Percentiles rank a stretch among this genome's conserved stretches.
These are phyloP conservation scores for Yamadazyma ubonensis DNA, from an alignment of 805 yeast genomes.

Conservation along the genomic window DNA sequence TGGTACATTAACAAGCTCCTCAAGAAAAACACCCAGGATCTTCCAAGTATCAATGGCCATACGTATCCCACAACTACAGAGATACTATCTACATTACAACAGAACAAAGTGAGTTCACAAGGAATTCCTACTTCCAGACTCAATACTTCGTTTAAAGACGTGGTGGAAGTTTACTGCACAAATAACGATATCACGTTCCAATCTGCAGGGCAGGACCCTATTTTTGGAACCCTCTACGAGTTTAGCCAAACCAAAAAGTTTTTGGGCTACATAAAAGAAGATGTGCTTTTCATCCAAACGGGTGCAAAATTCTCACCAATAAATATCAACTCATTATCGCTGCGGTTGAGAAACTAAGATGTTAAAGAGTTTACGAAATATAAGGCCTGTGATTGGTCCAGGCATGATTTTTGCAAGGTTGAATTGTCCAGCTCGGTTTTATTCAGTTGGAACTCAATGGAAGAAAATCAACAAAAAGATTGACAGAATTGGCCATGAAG, in stretches of 20 bases:
- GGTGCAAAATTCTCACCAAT: conserved; percentile 3
- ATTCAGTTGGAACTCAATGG: conserved; percentile 1
- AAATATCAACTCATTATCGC: conserved; percentile 14
- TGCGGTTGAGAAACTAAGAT: not conserved
- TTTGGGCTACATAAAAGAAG: conserved; percentile 53
- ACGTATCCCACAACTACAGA: not conserved
- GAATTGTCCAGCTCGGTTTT: not conserved
- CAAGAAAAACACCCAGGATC: not conserved
- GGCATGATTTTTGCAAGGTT: no score
- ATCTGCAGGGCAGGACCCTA: conserved; percentile 13
- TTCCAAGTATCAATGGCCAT: conserved; percentile 4
- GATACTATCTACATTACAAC: not conserved
- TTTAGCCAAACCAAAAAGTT: not conserved
- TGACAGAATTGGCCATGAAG: conserved; percentile 35
- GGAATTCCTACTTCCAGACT: conserved; percentile 46
- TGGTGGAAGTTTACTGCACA: conserved; percentile 61
- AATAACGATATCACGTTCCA: conserved; percentile 45
- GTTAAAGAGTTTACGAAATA: no score
- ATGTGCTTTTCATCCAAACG: conserved; percentile 54
- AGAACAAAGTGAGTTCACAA: conserved; percentile 16
- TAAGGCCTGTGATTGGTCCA: not conserved
- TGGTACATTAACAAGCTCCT: conserved; percentile 15
- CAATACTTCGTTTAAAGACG: conserved; percentile 40
- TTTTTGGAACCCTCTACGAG: conserved; percentile 5
- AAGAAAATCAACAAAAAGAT: conserved; percentile 14